Percentiles rank a stretch among this genome's conserved stretches.
phyloP scores from a whole-genome alignment of 805 yeast species.

The Wickerhamomyces strasburgensis region DNA sequence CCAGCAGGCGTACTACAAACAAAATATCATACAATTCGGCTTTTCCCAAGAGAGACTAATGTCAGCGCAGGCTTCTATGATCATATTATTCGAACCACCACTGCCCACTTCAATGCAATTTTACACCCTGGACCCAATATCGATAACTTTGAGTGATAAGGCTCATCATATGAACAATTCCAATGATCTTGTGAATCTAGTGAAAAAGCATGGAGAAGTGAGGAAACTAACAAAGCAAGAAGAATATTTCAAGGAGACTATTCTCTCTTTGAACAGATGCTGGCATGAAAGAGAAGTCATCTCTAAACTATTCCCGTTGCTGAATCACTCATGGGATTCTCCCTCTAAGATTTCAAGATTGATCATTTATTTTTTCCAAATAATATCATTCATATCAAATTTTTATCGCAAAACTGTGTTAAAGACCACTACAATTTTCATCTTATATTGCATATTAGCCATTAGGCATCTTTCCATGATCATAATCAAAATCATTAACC shows the following conservation, averaged over 20 bases:
- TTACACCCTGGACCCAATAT: conserved; percentile 68
- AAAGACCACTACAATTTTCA: conserved; percentile 10
- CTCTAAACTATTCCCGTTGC: conserved; percentile 9
- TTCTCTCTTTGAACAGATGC: conserved; percentile 18
- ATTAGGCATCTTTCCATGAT: conserved; percentile 15
- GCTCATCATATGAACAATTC: too few species aligned
- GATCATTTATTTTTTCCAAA: neutral
- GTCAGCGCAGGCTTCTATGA: conserved; percentile 12
- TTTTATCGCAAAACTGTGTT: conserved; percentile 5
- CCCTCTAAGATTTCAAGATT: conserved; percentile 2
- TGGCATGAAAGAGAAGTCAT: conserved; percentile 15
- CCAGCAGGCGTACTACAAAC: too few species aligned
- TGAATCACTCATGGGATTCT: conserved; percentile 14
- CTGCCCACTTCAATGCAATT: conserved; percentile 66
- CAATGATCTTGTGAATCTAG: conserved; percentile 1
- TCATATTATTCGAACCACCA: conserved; percentile 68
- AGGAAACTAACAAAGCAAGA: conserved; percentile 8
- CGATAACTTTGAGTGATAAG: conserved; percentile 43
- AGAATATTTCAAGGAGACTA: conserved; percentile 4
- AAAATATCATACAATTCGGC: too few species aligned
- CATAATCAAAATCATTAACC: conserved; percentile 27
- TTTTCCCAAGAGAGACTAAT: conserved; percentile 1
- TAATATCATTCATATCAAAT: neutral
- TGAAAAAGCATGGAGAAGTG: conserved; percentile 8
- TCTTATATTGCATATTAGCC: conserved; percentile 8